A percentile compares a stretch with the other conserved stretches of the same genome.
These are phyloP conservation scores for Suillus plorans DNA, from an alignment of 768 basidiomycete species.

Conservation along the genomic window DNA sequence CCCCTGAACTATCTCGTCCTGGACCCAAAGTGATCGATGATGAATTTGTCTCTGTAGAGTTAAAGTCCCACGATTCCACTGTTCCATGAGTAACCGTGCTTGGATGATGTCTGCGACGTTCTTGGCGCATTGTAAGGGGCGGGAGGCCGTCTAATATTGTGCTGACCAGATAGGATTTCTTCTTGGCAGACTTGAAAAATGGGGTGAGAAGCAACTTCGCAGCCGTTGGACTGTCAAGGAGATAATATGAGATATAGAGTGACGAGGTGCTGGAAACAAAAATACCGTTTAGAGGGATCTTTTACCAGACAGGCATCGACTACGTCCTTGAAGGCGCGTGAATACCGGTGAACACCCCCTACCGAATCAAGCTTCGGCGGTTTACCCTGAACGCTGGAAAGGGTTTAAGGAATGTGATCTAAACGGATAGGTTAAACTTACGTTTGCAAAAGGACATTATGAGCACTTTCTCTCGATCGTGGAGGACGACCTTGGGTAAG, in stretches of 20 bases:
- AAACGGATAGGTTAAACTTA: slow-evolving; percentile 29
- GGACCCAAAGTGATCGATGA: slow-evolving; percentile 17
- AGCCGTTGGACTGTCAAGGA: slow-evolving; percentile 63
- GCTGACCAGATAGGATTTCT: slow-evolving; percentile 73
- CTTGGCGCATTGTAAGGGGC: slow-evolving; percentile 70
- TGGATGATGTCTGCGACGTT: slow-evolving; percentile 50
- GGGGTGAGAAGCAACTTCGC: slow-evolving; percentile 70
- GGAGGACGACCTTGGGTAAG: slow-evolving; percentile 86
- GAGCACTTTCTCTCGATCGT: slow-evolving; percentile 71
- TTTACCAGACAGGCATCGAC: slow-evolving; percentile 82
- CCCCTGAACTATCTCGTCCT: slow-evolving; percentile 9
- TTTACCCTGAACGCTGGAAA: slow-evolving; percentile 64
- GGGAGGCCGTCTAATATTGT: slow-evolving; percentile 75
- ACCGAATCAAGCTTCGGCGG: slow-evolving; percentile 77
- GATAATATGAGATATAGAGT: background rate
- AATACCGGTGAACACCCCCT: slow-evolving; percentile 72
- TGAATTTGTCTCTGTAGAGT: slow-evolving; percentile 42
- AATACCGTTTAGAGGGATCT: slow-evolving; percentile 75
- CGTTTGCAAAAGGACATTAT: slow-evolving; percentile 76
- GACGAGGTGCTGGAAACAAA: background rate
- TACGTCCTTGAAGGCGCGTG: slow-evolving; percentile 79
- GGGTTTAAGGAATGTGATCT: background rate
- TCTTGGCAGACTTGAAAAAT: slow-evolving; percentile 81
- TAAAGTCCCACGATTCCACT: slow-evolving; percentile 83
- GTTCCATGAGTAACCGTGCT: slow-evolving; percentile 44